Evolutionary conservation across 768 basidiomycete species (phyloP), one percentile per base, ranked within the genome.

Genomic region (Phaeolepiota aurea): DNA sequence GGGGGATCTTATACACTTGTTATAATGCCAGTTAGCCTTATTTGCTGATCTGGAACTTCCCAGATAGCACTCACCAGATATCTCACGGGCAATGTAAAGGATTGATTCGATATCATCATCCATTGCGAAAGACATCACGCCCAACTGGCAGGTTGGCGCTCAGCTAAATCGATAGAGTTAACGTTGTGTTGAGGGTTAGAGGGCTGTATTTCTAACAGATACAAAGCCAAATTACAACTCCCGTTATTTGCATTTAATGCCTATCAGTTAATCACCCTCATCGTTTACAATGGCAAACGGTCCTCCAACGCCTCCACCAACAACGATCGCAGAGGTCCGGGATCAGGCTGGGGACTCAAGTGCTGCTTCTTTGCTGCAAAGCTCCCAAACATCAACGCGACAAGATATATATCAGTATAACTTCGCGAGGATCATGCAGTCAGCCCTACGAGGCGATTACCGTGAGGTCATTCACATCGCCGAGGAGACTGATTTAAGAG

Each of bases 61-160:
- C 89, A 69, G 86, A 91, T 40, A 93, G 40, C 5, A 41, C 39
- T 55, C 52, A 90, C 90, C 89, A 69, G 86, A 91, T 40, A 93
- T 72, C 67, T 93, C 91, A 30, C 91, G 72, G n/a, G 78, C 83
- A 47, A 94, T 81, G 60, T 88, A 92, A 25, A 96, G 67, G 50
- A 93, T 76, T 34, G 88, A 89, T 61, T 93, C 85, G 44, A 93
- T 83, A 54, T 92, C 89, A 44, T 91, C 87, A 44, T 77, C n/a
- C n/a, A n/a, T n/a, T n/a, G n/a, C n/a, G n/a, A n/a, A n/a, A n/a
- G n/a, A n/a, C n/a, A n/a, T n/a, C n/a, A n/a, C n/a, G n/a, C n/a
- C n/a, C n/a, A n/a, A n/a, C n/a, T n/a, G n/a, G n/a, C n/a, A n/a
- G n/a, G n/a, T n/a, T n/a, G n/a, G n/a, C n/a, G n/a, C n/a, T n/a